Conservation (phyloP, 2,329 filamentous ascomycete species). For the Bimuria novae-zelandiae region DNA sequence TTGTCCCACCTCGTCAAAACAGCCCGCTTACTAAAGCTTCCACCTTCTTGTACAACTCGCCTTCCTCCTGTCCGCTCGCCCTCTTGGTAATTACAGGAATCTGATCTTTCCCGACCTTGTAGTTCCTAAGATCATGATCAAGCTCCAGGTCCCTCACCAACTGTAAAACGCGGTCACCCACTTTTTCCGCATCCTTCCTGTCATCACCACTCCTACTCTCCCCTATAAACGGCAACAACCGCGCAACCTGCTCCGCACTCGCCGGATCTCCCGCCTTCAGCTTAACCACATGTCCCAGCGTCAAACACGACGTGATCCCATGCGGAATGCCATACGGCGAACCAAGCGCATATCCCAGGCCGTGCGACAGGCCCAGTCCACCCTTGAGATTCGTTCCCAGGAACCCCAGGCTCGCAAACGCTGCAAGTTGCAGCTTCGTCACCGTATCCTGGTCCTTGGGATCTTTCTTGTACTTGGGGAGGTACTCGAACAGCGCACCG, state of each 20-base stretch:
- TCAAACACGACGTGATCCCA: slow-evolving; percentile 60
- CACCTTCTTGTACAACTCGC: slow-evolving; percentile 49
- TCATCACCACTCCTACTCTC: slow-evolving; percentile 46
- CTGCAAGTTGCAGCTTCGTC: slow-evolving; percentile 58
- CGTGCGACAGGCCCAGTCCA: slow-evolving; percentile 55
- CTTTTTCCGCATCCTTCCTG: slow-evolving; percentile 49
- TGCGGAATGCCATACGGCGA: slow-evolving; percentile 61
- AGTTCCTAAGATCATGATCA: slow-evolving; percentile 53
- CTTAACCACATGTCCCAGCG: slow-evolving; percentile 59
- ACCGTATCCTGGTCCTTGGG: slow-evolving; percentile 54
- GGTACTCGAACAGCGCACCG: slow-evolving; percentile 52
- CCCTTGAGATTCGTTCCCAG: slow-evolving; percentile 57
- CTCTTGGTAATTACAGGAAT: slow-evolving; percentile 50
- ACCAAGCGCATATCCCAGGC: slow-evolving; percentile 58
- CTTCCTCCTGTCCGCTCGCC: slow-evolving; percentile 49
- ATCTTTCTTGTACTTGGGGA: slow-evolving; percentile 54
- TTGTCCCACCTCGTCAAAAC: slow-evolving; percentile 40
- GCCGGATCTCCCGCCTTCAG: slow-evolving; percentile 54
- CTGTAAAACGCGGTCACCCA: slow-evolving; percentile 51
- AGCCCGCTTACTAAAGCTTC: slow-evolving; percentile 49
- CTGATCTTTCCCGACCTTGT: slow-evolving; percentile 50
- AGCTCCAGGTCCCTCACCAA: slow-evolving; percentile 52
- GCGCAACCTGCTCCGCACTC: slow-evolving; percentile 53
- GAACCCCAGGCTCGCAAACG: slow-evolving; percentile 57
- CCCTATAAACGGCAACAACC: slow-evolving; percentile 52